phyloP scores from a whole-genome alignment of 2,329 filamentous ascomycete species.

The Ascochyta pisi region DNA sequence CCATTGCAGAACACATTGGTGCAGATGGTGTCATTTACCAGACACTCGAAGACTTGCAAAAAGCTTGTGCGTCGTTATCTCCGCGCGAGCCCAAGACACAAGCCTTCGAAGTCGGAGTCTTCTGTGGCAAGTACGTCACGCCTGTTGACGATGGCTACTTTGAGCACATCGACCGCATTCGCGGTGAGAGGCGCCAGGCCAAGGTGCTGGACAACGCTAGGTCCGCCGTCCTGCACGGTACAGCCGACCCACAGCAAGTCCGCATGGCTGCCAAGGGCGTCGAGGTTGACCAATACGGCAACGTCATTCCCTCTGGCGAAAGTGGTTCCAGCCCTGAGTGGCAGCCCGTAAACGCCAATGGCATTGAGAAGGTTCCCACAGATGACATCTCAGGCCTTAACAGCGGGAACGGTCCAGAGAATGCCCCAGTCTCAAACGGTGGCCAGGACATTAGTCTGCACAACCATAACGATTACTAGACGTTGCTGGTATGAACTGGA shows the following conservation, averaged over 20 bases:
- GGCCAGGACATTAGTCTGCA: conserved; percentile 68
- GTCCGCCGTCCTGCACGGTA: conserved; percentile 68
- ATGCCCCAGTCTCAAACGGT: conserved; percentile 23
- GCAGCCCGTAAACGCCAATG: conserved; percentile 32
- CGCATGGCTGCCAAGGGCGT: conserved; percentile 69
- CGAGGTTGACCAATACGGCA: conserved; percentile 61
- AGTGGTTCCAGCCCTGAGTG: conserved; percentile 31
- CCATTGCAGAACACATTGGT: conserved; percentile 72
- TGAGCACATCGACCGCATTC: conserved; percentile 74
- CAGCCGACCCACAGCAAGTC: conserved; percentile 66
- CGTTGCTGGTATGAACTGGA: neutral
- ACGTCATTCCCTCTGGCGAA: conserved; percentile 60
- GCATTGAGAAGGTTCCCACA: conserved; percentile 21
- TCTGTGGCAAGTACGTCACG: conserved; percentile 87
- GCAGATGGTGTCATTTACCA: conserved; percentile 81
- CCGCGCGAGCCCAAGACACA: conserved; percentile 62
- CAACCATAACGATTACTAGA: conserved; percentile 56
- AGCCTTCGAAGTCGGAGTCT: conserved; percentile 89
- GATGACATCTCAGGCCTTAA: conserved; percentile 24
- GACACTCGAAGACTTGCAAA: conserved; percentile 78
- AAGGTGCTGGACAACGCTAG: conserved; percentile 71
- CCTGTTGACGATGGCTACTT: conserved; percentile 82
- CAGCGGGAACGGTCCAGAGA: conserved; percentile 32
- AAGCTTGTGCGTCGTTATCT: conserved; percentile 76
- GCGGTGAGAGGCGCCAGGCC: conserved; percentile 72